phyloP scores from a whole-genome alignment of 176 grass and related monocot genomes.

The Oryza australiensis region DNA sequence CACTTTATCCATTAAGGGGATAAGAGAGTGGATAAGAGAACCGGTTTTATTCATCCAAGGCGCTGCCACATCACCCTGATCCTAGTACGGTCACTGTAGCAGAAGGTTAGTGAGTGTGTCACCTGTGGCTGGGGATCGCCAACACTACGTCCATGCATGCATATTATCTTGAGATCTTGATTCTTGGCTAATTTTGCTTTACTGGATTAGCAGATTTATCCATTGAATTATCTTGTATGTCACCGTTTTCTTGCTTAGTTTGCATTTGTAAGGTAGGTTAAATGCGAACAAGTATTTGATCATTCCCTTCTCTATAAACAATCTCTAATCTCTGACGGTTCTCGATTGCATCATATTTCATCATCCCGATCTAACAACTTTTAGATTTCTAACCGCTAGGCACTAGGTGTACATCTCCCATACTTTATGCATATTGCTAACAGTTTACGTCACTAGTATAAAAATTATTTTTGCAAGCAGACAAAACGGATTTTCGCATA shows the following conservation, averaged over 20 bases:
- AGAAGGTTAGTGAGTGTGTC: neutral
- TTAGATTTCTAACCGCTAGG: too few species aligned
- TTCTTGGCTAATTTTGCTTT: neutral
- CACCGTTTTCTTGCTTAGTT: neutral
- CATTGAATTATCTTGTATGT: neutral
- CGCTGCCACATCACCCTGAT: slow-evolving; percentile 38
- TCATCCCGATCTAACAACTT: too few species aligned
- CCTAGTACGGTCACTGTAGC: neutral
- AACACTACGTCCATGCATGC: neutral
- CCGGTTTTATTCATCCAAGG: neutral
- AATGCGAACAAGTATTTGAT: neutral
- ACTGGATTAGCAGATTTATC: neutral
- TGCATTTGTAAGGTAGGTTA: neutral
- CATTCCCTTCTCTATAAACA: neutral
- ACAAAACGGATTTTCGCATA: too few species aligned
- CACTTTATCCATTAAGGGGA: slow-evolving; percentile 11
- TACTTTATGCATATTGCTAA: too few species aligned
- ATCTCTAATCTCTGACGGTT: neutral
- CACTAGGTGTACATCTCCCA: too few species aligned
- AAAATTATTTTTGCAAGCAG: too few species aligned
- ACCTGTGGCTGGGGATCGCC: slow-evolving; percentile 6
- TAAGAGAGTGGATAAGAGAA: slow-evolving; percentile 34
- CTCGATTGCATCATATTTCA: too few species aligned
- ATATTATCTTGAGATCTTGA: neutral
- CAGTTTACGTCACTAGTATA: too few species aligned